Percentiles rank a stretch among this genome's conserved stretches.
These are phyloP conservation scores for Diaporthe destruens DNA, from an alignment of 2,329 filamentous ascomycete genomes.

Conservation along the genomic window DNA sequence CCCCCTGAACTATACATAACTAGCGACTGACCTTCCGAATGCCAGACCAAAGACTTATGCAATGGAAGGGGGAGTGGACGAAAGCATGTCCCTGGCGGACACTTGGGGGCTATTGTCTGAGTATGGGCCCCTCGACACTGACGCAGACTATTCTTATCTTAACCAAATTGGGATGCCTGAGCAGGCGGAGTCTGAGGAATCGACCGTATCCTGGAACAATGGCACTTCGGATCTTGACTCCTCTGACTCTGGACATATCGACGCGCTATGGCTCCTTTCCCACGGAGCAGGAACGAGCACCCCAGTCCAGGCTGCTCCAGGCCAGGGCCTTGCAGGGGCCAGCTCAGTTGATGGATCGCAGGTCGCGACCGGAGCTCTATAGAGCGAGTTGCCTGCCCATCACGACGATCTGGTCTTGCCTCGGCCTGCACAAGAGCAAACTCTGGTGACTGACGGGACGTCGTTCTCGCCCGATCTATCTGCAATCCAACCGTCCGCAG, in stretches of 20 bases:
- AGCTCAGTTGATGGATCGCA: not conserved
- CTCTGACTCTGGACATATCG: not conserved
- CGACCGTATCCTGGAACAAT: not conserved
- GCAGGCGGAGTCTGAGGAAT: not conserved
- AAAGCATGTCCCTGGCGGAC: fast-evolving
- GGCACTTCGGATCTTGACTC: not conserved
- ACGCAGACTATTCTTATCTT: not conserved
- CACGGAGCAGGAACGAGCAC: not conserved
- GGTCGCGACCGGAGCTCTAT: not conserved
- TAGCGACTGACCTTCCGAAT: not conserved
- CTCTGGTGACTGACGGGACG: not conserved
- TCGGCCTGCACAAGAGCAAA: not conserved
- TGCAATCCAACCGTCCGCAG: not conserved
- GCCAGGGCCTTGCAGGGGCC: not conserved
- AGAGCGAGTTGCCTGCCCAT: slow-evolving; percentile 6
- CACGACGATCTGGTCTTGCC: not conserved
- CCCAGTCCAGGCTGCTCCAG: not conserved
- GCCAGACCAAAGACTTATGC: not conserved
- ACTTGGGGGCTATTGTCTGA: not conserved
- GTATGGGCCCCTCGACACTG: no score
- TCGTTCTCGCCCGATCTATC: not conserved
- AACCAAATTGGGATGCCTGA: not conserved
- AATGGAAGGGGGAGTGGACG: not conserved
- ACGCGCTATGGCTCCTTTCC: not conserved
- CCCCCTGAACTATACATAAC: no score